Evolutionary conservation across 352 stramenopile species (phyloP), one percentile per base, ranked within the genome.

Genomic region (Pythium aphanidermatum): DNA sequence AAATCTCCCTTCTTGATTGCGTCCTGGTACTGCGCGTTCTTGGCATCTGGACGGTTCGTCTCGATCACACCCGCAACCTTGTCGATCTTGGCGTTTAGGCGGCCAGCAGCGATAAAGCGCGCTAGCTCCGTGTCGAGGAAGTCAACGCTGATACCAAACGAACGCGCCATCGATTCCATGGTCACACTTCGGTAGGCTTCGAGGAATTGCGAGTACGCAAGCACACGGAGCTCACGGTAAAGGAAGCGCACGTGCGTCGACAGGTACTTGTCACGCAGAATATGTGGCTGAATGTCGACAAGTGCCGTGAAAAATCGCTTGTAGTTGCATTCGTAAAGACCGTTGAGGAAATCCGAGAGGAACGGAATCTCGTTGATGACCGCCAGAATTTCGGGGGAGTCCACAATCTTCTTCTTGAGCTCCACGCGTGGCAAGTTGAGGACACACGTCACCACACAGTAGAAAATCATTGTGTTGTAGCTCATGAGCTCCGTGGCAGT

Each of bases 1-100:
- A 97, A 63, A 77, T 99, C 97, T 46, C 96, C 96, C 70, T 99
- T 95, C 80, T 99, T 98, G 69, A 99, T 98, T 46, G 97, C 95
- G 42, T 96, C 88, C 68, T 98, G 86, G 70, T 99, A 99, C 68
- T 98, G 93, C 14, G 93, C 91, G 75, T 99, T 99, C 74, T 99
- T 99, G 52, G 87, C 83, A 79, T 99, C 96, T 1, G 96, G 92
- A 34, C 95, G 84, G 64, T 98, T 98, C n/a, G 95, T 99, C 63
- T 99, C 93, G 50, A 99, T 97, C 23, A 99, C 93, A 27, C 94
- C 95, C 16, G 76, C 93, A 33, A 98, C 95, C 74, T 99, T 99
- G 72, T 99, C 96, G 68, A 99, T 99, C 74, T 99, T 99, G 39
- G 96, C 97, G 55, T 96, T 98, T 37, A 99, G 67, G 26, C 96